Evolutionary conservation across 805 yeast genomes (phyloP).

Genomic region (Wickerhamomyces bisporus): DNA sequence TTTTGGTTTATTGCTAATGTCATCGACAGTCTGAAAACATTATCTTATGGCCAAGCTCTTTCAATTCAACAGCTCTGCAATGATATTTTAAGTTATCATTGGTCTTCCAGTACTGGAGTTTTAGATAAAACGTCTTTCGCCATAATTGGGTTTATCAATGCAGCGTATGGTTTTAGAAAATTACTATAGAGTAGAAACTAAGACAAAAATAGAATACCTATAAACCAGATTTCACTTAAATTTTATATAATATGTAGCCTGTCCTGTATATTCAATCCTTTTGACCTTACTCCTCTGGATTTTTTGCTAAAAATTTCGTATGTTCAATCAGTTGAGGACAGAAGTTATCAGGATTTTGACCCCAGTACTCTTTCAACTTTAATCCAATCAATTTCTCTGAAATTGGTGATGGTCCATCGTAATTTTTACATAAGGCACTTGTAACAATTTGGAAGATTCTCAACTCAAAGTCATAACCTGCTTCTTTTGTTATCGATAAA

Average conservation of each 20-base stretch:
- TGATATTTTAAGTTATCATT: constrained; percentile 17
- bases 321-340: constrained; percentile 32
- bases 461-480: constrained; percentile 36
- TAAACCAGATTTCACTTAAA: no score
- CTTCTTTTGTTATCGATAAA: constrained; percentile 15
- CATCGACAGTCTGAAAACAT: constrained; percentile 10
- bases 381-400: constrained; percentile 23
- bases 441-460: constrained; percentile 35
- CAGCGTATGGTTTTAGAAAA: constrained; percentile 10
- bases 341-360: constrained; percentile 21
- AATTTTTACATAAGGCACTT: constrained; percentile 30
- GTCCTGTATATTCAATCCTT: no score
- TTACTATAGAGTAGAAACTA: not conserved
- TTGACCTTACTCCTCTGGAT: constrained; percentile 18
- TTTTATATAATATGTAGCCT: no score
- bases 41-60: constrained; percentile 5
- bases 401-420: constrained; percentile 19
- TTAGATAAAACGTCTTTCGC: constrained; percentile 15
- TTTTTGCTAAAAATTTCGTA: constrained; percentile 26
- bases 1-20: constrained; percentile 15
- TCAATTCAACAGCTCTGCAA: constrained; percentile 11
- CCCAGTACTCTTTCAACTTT: constrained; percentile 24
- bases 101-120: constrained; percentile 16
- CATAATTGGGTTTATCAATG: constrained; percentile 14
- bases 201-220: no score